phyloP scores from a whole-genome alignment of 176 grass and related monocot species.

The Melocanna baccifera region DNA sequence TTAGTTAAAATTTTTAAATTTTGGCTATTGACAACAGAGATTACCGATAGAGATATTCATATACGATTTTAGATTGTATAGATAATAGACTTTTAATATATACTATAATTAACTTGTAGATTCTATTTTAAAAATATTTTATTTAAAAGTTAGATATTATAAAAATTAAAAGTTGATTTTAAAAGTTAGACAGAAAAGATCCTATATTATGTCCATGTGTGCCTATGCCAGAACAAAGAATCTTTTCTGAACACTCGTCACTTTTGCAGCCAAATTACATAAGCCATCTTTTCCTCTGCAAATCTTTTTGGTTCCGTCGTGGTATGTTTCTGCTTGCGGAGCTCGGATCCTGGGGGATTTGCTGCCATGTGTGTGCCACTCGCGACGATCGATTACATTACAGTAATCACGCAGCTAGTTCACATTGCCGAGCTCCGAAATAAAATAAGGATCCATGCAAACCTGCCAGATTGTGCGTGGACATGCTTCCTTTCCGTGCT shows the following conservation, averaged over 20 bases:
- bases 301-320: not conserved
- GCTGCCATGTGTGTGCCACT: conserved; percentile 27
- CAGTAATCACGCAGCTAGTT: not conserved
- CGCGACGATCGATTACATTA: not conserved
- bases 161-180: too few relatives aligned
- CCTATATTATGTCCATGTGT: not conserved
- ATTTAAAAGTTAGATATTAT: too few relatives aligned
- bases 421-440: not conserved
- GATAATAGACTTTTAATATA: too few relatives aligned
- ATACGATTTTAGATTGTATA: too few relatives aligned
- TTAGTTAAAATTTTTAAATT: too few relatives aligned
- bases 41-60: too few relatives aligned
- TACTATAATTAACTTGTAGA: too few relatives aligned
- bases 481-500: not conserved
- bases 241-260: not conserved
- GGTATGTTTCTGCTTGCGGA: not conserved
- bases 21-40: too few relatives aligned
- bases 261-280: not conserved
- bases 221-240: not conserved
- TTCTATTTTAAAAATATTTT: too few relatives aligned
- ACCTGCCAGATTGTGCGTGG: not conserved
- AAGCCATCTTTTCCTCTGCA: not conserved
- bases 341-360: not conserved
- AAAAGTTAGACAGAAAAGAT: too few relatives aligned
- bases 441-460: not conserved